Evolutionary conservation across 2,329 filamentous ascomycete species (phyloP).

Genomic region (Aurifilum marmelostoma): DNA sequence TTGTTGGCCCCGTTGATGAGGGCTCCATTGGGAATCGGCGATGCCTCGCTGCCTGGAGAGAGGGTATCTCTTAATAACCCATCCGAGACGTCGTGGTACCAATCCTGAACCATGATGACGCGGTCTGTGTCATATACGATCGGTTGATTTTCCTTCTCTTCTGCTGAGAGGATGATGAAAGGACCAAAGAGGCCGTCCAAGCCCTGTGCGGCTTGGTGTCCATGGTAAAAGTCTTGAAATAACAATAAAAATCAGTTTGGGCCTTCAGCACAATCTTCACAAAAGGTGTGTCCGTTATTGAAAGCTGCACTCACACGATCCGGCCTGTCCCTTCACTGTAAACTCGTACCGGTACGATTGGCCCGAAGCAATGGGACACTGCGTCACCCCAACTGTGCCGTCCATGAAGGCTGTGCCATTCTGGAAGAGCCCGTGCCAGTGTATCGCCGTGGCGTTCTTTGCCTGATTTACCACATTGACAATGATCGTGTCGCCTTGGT

Average conservation of each 20-base stretch:
- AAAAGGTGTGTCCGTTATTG: no score
- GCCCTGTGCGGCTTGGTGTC: constrained; percentile 64
- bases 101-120: constrained; percentile 68
- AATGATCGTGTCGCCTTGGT: constrained; percentile 72
- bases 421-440: constrained; percentile 80
- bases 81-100: constrained; percentile 63
- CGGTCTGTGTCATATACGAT: constrained; percentile 62
- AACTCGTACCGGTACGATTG: constrained; percentile 58
- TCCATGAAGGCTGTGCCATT: constrained; percentile 76
- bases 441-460: constrained; percentile 67
- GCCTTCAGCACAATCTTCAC: no score
- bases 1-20: constrained; percentile 49
- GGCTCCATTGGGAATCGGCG: constrained; percentile 50
- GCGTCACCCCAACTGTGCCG: constrained; percentile 62
- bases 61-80: constrained; percentile 43
- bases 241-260: constrained; percentile 3
- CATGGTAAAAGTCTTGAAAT: constrained; percentile 41
- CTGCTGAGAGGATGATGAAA: constrained; percentile 62
- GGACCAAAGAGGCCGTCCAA: constrained; percentile 69
- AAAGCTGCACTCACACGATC: constrained; percentile 40
- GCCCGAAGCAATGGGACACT: constrained; percentile 63
- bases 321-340: constrained; percentile 35
- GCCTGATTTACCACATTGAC: constrained; percentile 71
- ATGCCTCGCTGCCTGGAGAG: constrained; percentile 46
- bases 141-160: constrained; percentile 52